A percentile compares a stretch with the other conserved stretches of the same genome.
These are phyloP conservation scores for Ilyonectria sp. DNA, from an alignment of 2,329 filamentous ascomycete species.

Conservation along the genomic window DNA sequence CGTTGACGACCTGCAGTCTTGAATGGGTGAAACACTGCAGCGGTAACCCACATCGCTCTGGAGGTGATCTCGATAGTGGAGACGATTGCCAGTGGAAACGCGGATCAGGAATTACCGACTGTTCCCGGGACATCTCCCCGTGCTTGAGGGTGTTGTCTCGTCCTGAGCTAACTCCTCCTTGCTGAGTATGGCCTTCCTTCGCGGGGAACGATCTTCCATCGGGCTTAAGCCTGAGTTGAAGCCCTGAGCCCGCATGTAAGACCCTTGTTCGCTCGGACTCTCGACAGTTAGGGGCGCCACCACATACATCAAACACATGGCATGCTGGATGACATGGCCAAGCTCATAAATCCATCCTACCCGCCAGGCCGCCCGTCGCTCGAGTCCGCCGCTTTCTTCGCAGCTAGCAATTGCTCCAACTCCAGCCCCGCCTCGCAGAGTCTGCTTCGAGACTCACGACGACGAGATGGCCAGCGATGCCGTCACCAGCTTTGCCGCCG, in stretches of 20 bases:
- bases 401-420: background rate
- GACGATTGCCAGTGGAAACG: background rate
- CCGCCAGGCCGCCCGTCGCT: background rate
- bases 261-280: background rate
- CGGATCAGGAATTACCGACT: background rate
- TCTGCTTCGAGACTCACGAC: background rate
- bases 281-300: background rate
- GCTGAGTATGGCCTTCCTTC: background rate
- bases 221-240: background rate
- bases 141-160: background rate
- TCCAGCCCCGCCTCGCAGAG: background rate
- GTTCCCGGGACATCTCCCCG: background rate
- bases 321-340: background rate
- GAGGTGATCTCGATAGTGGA: background rate
- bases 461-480: slow-evolving; percentile 19
- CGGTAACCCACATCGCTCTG: background rate
- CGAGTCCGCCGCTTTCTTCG: background rate
- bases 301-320: background rate
- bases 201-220: background rate
- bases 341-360: slow-evolving; percentile 12
- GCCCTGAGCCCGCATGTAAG: background rate
- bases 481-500: slow-evolving; percentile 37
- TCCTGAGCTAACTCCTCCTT: no score
- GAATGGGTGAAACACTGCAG: background rate
- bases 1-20: no score